Percentiles rank a stretch among this genome's conserved stretches.
These are phyloP conservation scores for Macrophomina phaseolina DNA, from an alignment of 2,329 filamentous ascomycete species.

Conservation along the genomic window DNA sequence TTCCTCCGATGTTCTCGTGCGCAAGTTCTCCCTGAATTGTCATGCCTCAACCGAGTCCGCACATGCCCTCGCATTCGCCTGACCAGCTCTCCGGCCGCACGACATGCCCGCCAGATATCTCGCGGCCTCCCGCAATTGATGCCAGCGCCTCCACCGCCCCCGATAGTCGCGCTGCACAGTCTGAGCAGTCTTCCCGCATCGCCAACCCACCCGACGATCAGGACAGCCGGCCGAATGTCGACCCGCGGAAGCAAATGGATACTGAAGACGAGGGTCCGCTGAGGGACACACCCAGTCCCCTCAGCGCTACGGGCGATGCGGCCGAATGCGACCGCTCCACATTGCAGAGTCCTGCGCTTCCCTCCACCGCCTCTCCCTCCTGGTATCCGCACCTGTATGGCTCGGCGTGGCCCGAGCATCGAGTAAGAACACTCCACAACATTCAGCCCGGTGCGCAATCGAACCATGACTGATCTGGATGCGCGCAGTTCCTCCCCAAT, in stretches of 20 bases:
- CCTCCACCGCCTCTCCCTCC: slow-evolving; percentile 33
- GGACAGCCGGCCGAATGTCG: slow-evolving; percentile 31
- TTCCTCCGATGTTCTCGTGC: slow-evolving; percentile 22
- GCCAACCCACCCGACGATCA: slow-evolving; percentile 38
- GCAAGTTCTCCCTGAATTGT: slow-evolving; percentile 32
- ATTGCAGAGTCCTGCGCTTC: slow-evolving; percentile 39
- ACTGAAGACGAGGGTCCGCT: slow-evolving; percentile 41
- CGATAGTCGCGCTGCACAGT: slow-evolving; percentile 13
- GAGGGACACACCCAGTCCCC: slow-evolving; percentile 46
- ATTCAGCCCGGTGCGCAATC: not conserved
- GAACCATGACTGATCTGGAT: slow-evolving; percentile 32
- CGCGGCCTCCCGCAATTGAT: slow-evolving; percentile 33
- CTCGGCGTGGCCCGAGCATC: slow-evolving; percentile 42
- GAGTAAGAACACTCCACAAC: slow-evolving; percentile 35
- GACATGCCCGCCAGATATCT: slow-evolving; percentile 57
- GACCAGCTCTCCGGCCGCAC: slow-evolving; percentile 53
- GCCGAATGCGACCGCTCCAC: slow-evolving; percentile 41
- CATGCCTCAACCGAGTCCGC: slow-evolving; percentile 59
- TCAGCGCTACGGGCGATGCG: slow-evolving; percentile 44
- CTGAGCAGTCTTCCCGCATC: slow-evolving; percentile 30
- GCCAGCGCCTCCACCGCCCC: slow-evolving; percentile 8
- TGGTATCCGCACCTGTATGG: slow-evolving; percentile 34
- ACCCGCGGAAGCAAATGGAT: slow-evolving; percentile 36
- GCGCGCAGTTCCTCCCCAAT: slow-evolving; percentile 69
- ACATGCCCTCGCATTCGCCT: slow-evolving; percentile 45